phyloP scores from a whole-genome alignment of 2,329 filamentous ascomycete species.

The Geoglossum cookeanum region DNA sequence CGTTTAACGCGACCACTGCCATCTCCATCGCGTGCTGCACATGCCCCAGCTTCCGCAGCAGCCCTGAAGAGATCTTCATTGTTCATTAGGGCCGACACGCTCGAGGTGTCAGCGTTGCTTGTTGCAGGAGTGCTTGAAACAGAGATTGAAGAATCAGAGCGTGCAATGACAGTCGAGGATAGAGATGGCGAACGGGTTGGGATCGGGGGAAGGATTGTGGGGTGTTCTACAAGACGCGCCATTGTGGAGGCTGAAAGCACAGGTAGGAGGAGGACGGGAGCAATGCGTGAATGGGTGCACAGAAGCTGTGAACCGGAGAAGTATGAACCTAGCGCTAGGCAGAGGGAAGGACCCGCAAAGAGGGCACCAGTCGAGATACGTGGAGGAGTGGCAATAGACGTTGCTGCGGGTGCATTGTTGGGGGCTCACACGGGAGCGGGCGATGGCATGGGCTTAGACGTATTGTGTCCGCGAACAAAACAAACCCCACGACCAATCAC shows the following conservation, averaged over 20 bases:
- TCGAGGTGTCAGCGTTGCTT: slow-evolving; percentile 42
- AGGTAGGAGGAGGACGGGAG: not conserved
- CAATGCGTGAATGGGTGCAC: not conserved
- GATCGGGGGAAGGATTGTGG: not conserved
- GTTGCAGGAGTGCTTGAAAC: slow-evolving; percentile 45
- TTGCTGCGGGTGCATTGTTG: not conserved
- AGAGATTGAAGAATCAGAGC: slow-evolving; percentile 30
- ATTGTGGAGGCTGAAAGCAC: not conserved
- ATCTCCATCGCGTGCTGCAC: not conserved
- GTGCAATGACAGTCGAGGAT: slow-evolving; percentile 17
- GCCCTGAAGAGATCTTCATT: slow-evolving; percentile 10
- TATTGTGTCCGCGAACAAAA: not conserved
- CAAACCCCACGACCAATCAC: not conserved
- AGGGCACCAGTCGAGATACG: not conserved
- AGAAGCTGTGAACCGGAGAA: not conserved
- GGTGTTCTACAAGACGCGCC: not conserved
- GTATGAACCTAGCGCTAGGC: not conserved
- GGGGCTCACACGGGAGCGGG: not conserved
- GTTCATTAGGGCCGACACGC: slow-evolving; percentile 30
- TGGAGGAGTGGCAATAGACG: not conserved
- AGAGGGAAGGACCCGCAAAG: not conserved
- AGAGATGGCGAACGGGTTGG: slow-evolving; percentile 16
- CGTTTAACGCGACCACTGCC: not conserved
- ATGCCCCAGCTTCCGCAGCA: not conserved
- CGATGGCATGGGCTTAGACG: not conserved